phyloP scores from a whole-genome alignment of 139 green algal species.

The Tetradesmus lagerheimii region DNA sequence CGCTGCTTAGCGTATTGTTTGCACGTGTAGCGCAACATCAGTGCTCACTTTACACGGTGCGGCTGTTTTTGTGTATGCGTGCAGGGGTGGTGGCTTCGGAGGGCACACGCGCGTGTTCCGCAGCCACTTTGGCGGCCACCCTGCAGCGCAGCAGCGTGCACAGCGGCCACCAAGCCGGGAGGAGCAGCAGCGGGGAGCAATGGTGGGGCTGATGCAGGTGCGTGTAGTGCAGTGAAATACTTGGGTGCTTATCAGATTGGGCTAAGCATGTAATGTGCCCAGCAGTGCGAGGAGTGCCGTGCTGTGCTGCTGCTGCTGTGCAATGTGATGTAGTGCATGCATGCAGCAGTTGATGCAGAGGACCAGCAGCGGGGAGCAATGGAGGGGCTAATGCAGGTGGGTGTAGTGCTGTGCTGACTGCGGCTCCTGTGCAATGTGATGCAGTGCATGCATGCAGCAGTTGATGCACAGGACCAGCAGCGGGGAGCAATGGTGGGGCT shows the following conservation, averaged over 20 bases:
- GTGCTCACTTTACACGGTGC: not conserved
- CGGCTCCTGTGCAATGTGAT: no score
- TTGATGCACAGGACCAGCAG: conserved; percentile 5
- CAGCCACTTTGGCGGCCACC: conserved; percentile 42
- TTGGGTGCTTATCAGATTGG: no score
- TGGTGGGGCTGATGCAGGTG: conserved; percentile 43
- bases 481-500: not conserved
- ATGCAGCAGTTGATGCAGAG: conserved; percentile 40
- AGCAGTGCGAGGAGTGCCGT: no score
- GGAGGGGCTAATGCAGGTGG: not conserved
- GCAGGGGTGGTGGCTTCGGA: conserved; percentile 36
- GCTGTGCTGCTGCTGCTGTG: no score
- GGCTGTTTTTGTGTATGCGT: not conserved
- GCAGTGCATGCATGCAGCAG: conserved; percentile 8
- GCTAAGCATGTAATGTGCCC: not conserved
- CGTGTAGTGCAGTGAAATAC: not conserved
- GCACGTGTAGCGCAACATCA: no score
- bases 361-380: not conserved
- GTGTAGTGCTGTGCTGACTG: not conserved
- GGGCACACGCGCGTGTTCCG: conserved; percentile 52
- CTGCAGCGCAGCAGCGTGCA: conserved; percentile 45
- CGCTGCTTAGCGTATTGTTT: no score
- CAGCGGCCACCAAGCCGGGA: conserved; percentile 25
- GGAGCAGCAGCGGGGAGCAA: conserved; percentile 39
- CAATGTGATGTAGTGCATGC: not conserved